Evolutionary conservation across 495 filamentous ascomycete species (phyloP).

Genomic region (Terfezia claveryi): DNA sequence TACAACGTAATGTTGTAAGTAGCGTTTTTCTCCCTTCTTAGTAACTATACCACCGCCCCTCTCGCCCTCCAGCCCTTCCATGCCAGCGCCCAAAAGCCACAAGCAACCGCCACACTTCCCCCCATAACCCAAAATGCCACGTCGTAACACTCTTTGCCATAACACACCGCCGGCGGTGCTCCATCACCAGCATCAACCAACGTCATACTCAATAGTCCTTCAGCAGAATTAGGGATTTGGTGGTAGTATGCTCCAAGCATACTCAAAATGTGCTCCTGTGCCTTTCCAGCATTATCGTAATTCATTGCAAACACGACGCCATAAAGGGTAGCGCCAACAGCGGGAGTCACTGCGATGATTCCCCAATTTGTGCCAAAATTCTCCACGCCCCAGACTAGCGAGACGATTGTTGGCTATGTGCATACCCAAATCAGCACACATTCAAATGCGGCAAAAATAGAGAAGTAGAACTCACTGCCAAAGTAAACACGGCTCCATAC

Average conservation of each 20-base stretch:
- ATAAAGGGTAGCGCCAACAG: conserved; percentile 65
- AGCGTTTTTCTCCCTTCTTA: no score
- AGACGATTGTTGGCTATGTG: conserved; percentile 54
- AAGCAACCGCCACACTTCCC: conserved; percentile 51
- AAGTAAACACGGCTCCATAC: conserved; percentile 76
- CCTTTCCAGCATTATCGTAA: conserved; percentile 43
- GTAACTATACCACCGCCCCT: conserved; percentile 20
- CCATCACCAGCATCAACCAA: conserved; percentile 12
- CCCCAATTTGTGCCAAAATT: conserved; percentile 99
- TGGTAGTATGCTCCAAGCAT: not conserved
- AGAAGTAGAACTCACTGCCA: conserved; percentile 24
- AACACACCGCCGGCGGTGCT: conserved; percentile 34
- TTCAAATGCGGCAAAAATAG: not conserved
- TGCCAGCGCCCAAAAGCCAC: conserved; percentile 47
- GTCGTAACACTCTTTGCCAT: conserved; percentile 60
- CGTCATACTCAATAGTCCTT: not conserved
- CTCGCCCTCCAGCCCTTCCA: conserved; percentile 73
- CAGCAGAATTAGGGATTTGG: not conserved
- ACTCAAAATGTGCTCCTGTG: not conserved
- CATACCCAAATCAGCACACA: not conserved
- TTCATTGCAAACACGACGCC: conserved; percentile 58
- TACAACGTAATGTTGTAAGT: no score
- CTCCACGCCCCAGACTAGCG: conserved; percentile 89
- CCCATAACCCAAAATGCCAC: conserved; percentile 62
- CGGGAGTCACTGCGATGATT: conserved; percentile 76